Base-by-base conservation (phyloP, 768 basidiomycete genomes). In the Phylloporus sp. region DNA sequence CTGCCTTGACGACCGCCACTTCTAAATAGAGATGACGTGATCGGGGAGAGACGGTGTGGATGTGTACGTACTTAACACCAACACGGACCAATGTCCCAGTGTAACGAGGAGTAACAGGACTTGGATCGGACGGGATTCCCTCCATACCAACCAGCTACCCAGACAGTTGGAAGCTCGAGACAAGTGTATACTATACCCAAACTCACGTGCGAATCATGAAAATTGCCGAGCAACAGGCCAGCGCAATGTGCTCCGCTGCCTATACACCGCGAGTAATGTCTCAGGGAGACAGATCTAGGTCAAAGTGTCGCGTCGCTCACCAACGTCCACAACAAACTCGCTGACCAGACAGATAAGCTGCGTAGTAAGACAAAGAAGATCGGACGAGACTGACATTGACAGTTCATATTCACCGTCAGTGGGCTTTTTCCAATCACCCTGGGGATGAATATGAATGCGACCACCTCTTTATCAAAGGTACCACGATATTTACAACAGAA, bases 111-210 rank as follows among this genome's bases (percentile, higher is more conserved):
- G 5, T 0, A 68, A 44, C 6, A 66, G 28, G 7, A 8, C 28
- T 4, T 45, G 45, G 5, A 66, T 47, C 12, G n/a, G 26, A 26
- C 45, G 43, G 15, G 53, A 53, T 11, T 50, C 48, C 39, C 47
- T 66, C 65, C 65, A 67, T 12, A 67, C 50, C 7, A 59, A 12
- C 64, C 61, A 66, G 34, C 64, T 68, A 32, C 31, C 31, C 5
- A 13, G 31, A 11, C n/a, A n/a, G n/a, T n/a, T 2, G 10, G 10
- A 13, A 11, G 31, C 13, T 9, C 15, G 15, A 32, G 31, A 32
- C 15, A 13, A 32, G 31, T 32, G 5, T 10, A 32, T 13, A 32
- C 10, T n/a, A n/a, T n/a, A n/a, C n/a, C n/a, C n/a, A n/a, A n/a
- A 32, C 62, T 41, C 45, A 68, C 64, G 64, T 50, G 49, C 66